Evolutionary conservation across 768 basidiomycete species (phyloP).

Genomic region (Lepiota subincarnata): DNA sequence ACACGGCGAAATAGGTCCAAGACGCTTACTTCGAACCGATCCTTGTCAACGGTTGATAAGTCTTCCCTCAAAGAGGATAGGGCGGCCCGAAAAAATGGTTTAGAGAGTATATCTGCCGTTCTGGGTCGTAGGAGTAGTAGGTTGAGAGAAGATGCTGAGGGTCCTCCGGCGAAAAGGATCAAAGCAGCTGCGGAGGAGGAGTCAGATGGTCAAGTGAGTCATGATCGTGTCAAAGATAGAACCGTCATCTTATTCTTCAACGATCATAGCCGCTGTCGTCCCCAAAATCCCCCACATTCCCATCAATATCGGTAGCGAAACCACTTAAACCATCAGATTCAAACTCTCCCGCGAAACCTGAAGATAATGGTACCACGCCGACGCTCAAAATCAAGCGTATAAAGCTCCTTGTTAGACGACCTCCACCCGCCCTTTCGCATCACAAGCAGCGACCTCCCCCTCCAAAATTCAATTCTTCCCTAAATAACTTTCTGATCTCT

Average conservation of each 20-base stretch:
- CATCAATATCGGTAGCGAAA: not conserved
- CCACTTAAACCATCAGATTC: slow-evolving; percentile 7
- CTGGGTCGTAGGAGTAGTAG: slow-evolving; percentile 8
- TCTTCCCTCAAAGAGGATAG: not conserved
- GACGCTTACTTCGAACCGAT: not conserved
- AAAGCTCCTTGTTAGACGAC: slow-evolving; percentile 62
- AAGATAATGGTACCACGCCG: slow-evolving; percentile 11
- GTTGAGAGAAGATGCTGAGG: not conserved
- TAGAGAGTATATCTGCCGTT: slow-evolving; percentile 4
- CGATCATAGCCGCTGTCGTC: not conserved
- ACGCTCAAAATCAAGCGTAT: slow-evolving; percentile 55
- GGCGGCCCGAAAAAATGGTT: not conserved
- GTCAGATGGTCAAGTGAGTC: not conserved
- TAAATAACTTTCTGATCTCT: slow-evolving; percentile 56
- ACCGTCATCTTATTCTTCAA: not conserved
- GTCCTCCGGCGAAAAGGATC: slow-evolving; percentile 4
- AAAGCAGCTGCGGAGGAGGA: not conserved
- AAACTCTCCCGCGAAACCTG: slow-evolving; percentile 9
- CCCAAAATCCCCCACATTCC: not conserved
- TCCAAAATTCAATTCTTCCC: slow-evolving; percentile 47
- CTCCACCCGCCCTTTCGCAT: slow-evolving; percentile 56
- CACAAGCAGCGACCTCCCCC: slow-evolving; percentile 62
- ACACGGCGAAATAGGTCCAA: slow-evolving; percentile 1
- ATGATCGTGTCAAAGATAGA: too few relatives aligned
- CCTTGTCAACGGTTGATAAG: not conserved